Evolutionary conservation across 148 eudicot species (phyloP).

Genomic region (Amaranthus hypochondriacus): DNA sequence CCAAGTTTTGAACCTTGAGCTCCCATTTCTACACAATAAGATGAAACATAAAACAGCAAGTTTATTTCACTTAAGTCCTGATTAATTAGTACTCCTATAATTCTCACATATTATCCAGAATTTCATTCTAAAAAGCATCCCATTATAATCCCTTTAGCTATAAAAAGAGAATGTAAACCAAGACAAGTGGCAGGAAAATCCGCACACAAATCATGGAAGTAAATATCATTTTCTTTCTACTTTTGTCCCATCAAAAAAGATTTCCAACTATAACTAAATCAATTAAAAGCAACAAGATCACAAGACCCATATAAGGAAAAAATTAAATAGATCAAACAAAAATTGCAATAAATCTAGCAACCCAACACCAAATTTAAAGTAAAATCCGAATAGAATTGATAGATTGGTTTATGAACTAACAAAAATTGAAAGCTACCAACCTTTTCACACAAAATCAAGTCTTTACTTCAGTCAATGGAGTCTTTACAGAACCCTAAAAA

Average conservation of each 20-base stretch:
- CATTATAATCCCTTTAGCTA: background rate
- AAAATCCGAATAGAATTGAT: constrained; percentile 3
- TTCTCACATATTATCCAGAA: background rate
- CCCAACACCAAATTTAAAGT: constrained; percentile 3
- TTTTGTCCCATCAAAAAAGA: background rate
- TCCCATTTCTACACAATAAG: constrained; percentile 42
- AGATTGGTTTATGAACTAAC: background rate
- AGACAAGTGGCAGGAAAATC: background rate
- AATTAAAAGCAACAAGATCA: background rate
- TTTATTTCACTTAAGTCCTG: constrained; percentile 4
- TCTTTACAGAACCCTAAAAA: constrained; percentile 17
- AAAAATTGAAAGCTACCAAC: constrained; percentile 1
- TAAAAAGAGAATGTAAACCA: background rate
- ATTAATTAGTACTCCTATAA: background rate
- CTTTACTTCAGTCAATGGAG: constrained; percentile 7
- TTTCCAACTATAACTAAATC: background rate
- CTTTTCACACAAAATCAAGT: constrained; percentile 6
- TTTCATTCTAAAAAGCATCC: background rate
- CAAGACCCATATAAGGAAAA: constrained; percentile 4
- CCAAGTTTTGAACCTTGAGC: constrained; percentile 52
- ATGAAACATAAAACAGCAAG: constrained; percentile 11
- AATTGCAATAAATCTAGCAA: constrained; percentile 14
- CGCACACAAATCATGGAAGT: too few species aligned
- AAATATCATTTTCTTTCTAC: background rate
- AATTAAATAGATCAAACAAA: constrained; percentile 12